Percentiles rank a stretch among this genome's conserved stretches.
Conservation (phyloP, 352 stramenopile species). For the Elongisporangium senticosum region DNA sequence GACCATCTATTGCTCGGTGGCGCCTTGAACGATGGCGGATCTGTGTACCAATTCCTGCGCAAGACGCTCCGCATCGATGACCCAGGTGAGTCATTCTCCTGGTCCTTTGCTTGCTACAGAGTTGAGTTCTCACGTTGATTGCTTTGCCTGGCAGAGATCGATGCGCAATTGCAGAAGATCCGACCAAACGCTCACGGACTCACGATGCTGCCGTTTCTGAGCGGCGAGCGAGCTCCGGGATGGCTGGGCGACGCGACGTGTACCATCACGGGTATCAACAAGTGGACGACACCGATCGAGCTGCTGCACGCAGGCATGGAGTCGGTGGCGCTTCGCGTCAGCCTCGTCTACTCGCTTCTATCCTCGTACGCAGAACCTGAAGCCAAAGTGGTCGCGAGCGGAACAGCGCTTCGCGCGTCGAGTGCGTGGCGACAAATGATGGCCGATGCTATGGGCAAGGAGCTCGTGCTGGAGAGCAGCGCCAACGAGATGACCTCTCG, state of each 20-base stretch:
- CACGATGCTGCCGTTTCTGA: conserved; percentile 90
- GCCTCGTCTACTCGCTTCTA: conserved; percentile 79
- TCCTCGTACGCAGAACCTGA: conserved; percentile 31
- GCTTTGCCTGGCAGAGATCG: conserved; percentile 10
- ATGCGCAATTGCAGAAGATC: conserved; percentile 39
- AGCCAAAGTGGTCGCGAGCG: conserved; percentile 66
- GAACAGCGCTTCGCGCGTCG: conserved; percentile 77
- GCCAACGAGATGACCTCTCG: conserved; percentile 78
- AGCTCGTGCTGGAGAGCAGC: conserved; percentile 59
- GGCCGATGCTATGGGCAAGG: conserved; percentile 68
- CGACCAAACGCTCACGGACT: conserved; percentile 61
- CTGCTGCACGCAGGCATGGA: conserved; percentile 89
- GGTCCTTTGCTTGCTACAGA: background rate
- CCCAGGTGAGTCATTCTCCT: conserved; percentile 21
- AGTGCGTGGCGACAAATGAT: conserved; percentile 84
- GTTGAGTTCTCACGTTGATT: conserved; percentile 1
- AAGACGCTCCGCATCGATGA: conserved; percentile 59
- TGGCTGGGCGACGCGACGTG: conserved; percentile 89
- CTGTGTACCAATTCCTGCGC: conserved; percentile 89
- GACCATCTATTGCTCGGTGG: conserved; percentile 89
- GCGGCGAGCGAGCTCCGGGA: conserved; percentile 90
- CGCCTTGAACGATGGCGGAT: conserved; percentile 95
- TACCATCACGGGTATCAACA: conserved; percentile 88
- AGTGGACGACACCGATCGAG: conserved; percentile 85
- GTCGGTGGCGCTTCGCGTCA: conserved; percentile 87